Conservation (phyloP, 208 protist genomes). For the Acanthamoeba triangularis region DNA sequence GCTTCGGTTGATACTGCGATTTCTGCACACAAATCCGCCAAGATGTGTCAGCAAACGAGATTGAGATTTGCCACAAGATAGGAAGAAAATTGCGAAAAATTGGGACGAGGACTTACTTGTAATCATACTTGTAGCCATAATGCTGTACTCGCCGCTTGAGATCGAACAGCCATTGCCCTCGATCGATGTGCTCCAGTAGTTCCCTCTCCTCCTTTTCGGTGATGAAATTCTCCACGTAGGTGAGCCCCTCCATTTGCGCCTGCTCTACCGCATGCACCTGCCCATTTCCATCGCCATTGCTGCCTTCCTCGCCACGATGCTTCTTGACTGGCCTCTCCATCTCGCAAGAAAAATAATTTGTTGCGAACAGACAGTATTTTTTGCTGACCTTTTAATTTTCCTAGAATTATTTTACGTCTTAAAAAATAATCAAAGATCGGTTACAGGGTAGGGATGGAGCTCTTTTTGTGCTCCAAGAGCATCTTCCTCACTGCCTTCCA, state of each 20-base stretch:
- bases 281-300: background rate
- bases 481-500: conserved; percentile 8
- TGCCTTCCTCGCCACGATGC: background rate
- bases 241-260: background rate
- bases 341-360: background rate
- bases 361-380: background rate
- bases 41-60: background rate
- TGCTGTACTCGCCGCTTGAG: conserved; percentile 52
- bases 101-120: background rate
- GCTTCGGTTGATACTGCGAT: background rate
- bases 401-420: background rate
- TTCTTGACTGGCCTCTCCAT: conserved; percentile 16
- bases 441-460: conserved; percentile 20
- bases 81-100: background rate
- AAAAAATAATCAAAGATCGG: background rate
- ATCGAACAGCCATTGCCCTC: conserved; percentile 25
- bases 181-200: conserved; percentile 49
- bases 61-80: background rate
- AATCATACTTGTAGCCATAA: conserved; percentile 71
- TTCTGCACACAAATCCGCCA: background rate
- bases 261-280: background rate
- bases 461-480: background rate
- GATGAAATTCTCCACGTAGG: conserved; percentile 32
- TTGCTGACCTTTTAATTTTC: background rate
- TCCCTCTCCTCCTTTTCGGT: background rate